Base-by-base conservation (phyloP, 306 rosid genomes). In the Cercis canadensis region DNA sequence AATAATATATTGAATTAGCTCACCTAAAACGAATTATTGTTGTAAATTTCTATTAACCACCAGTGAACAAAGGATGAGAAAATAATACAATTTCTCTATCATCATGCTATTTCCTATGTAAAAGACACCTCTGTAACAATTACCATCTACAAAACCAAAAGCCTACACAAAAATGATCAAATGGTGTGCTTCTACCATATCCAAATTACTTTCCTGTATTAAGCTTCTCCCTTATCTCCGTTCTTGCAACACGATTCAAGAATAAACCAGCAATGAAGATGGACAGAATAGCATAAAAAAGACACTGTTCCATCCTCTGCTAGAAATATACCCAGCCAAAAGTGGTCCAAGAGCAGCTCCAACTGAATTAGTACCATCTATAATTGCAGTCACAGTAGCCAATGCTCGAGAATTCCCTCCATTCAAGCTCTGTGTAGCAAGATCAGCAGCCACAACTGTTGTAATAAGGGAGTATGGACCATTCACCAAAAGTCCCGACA, bases 361-460 rank as follows among this genome's bases (percentile, higher is more conserved):
- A 60, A 81, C 75, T 2, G 86, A 86, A 8, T 88, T 88, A 24
- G 91, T 86, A 3, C 91, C 91, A 70, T 86, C 91, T 50, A 86
- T 86, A 39, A 86, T 86, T 7, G 91, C 88, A 15, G 81, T 83
- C 14, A 86, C 88, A 2, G 91, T 86, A 10, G 90, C 90, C 45
- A 86, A 57, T 32, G 88, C 43, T 37, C 43, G 3, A 3, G 82
- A 81, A 67, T 67, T 81, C 50, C 91, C 86, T 62, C 63, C 67
- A 37, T 80, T 75, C 60, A 15, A 5, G 73, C 70, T 75, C 67
- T 92, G 95, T 0, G 89, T 88, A 43, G 96, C 96, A n/a, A 89
- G 95, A 83, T 92, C 97, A 31, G 97, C 82, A 31, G 97, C 96
- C 61, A 95, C 99, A 9, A 96, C 97, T 17, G 96, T 95, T 24